Evolutionary conservation across 257 asterid genomes (phyloP), one percentile per base, ranked within the genome.

Genomic region (Solanum bulbocastanum): DNA sequence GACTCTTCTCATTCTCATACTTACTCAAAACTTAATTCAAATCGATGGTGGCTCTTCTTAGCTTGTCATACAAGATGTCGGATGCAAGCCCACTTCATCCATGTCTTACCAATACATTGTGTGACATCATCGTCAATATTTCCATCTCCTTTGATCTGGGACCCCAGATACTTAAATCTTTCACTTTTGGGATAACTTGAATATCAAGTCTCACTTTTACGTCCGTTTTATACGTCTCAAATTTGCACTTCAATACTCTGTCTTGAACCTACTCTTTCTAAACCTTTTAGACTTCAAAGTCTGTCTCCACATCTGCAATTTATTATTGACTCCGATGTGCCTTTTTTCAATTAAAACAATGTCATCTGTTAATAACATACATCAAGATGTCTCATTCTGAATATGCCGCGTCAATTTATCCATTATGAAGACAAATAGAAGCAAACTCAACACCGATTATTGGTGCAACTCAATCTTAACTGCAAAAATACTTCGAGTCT

Each of bases 391-490:
- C 11, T 56, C 65, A 56, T 56, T 56, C n/a, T 2, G 0, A 56
- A 56, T 56, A 56, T 56, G 10, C 8, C n/a, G 9, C 10, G 1
- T 18, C n/a, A 56, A 18, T 56, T 56, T 18, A 18, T 56, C 2
- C 62, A 56, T 56, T 18, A 6, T 1, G 0, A 56, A 56, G 23
- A 56, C n/a, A 56, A 52, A 6, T 52, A 52, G 0, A 56, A 56
- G 6, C 0, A 18, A 56, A 56, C n/a, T 2, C 1, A 18, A 56
- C 1, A 8, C 1, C 18, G 1, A 18, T 56, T 18, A 2, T 7
- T 18, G 1, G n/a, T 56, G 65, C 65, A 56, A 18, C 65, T 7
- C n/a, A 6, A 56, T 56, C n/a, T 56, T 11, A 56, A 18, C 65
- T 46, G 6, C 6, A 1, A 56, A 49, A 6, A 18, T 18, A 56